Conservation (phyloP, 2,329 filamentous ascomycete genomes). For the Mollisiaceae sp. region DNA sequence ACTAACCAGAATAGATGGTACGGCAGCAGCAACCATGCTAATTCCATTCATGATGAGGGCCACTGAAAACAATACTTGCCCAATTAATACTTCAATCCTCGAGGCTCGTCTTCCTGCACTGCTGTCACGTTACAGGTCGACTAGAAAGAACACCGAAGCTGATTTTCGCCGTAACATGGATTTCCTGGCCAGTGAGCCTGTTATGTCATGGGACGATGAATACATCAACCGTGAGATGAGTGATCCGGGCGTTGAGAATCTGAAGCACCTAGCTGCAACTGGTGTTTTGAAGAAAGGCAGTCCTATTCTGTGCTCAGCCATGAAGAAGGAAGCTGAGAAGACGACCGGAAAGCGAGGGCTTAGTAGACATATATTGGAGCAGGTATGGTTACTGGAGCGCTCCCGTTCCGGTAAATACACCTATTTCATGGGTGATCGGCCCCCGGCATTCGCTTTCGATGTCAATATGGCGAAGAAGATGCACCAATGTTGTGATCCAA, state of each 20-base stretch:
- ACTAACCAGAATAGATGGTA: background rate
- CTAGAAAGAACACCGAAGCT: background rate
- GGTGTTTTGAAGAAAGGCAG: background rate
- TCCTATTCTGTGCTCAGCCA: background rate
- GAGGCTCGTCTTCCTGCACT: background rate
- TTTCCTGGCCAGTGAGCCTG: background rate
- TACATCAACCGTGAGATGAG: background rate
- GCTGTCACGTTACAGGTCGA: background rate
- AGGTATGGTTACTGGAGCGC: background rate
- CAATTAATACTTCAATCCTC: background rate
- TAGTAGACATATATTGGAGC: background rate
- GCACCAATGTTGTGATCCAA: background rate
- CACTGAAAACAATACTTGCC: background rate
- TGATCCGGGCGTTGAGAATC: background rate
- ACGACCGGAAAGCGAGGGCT: background rate
- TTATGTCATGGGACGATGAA: background rate
- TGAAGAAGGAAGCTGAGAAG: background rate
- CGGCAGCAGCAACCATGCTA: background rate
- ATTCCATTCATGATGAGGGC: background rate
- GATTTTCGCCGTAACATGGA: conserved; percentile 8
- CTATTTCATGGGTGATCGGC: background rate
- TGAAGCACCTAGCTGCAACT: background rate
- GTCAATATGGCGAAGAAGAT: background rate
- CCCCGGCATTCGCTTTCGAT: background rate
- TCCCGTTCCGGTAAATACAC: background rate